phyloP scores from a whole-genome alignment of 1,284 basidiomycete genomes.

The Sanghuangporus weigelae region DNA sequence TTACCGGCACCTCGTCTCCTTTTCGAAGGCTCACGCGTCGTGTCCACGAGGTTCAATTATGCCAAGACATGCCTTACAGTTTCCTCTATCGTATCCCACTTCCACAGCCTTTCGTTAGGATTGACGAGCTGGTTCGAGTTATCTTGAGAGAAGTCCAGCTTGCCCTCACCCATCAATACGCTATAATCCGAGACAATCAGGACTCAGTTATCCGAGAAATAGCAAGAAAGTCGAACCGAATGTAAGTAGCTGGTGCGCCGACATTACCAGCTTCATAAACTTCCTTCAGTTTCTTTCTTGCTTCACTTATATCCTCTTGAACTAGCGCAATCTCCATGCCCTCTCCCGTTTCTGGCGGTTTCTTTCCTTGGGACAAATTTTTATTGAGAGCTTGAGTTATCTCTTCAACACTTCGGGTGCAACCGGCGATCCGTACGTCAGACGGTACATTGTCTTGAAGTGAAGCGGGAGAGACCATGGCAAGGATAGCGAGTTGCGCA shows the following conservation, averaged over 20 bases:
- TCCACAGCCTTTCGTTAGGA: conserved; percentile 25
- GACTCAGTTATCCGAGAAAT: not conserved
- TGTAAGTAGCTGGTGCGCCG: conserved; percentile 4
- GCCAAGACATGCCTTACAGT: not conserved
- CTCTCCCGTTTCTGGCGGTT: not conserved
- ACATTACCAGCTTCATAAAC: conserved; percentile 14
- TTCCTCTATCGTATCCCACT: conserved; percentile 27
- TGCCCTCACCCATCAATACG: conserved; percentile 24
- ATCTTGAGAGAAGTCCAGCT: conserved; percentile 23
- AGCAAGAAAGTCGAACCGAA: conserved; percentile 11
- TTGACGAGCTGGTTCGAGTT: conserved; percentile 29
- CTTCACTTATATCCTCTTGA: conserved; percentile 15
- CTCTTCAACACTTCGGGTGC: conserved; percentile 14
- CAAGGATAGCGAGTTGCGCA: conserved; percentile 25
- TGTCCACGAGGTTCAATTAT: not conserved
- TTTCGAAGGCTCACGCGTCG: not conserved
- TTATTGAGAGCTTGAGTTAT: conserved; percentile 18
- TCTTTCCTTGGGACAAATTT: conserved; percentile 19
- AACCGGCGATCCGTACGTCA: conserved; percentile 23
- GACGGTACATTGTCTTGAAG: conserved; percentile 22
- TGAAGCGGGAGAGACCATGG: conserved; percentile 21
- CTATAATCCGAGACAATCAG: conserved; percentile 18
- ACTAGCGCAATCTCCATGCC: not conserved
- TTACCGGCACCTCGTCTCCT: not conserved
- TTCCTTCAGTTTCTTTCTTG: conserved; percentile 17